Conservation (phyloP, 2,329 filamentous ascomycete species). For the Drechslera avenae region DNA sequence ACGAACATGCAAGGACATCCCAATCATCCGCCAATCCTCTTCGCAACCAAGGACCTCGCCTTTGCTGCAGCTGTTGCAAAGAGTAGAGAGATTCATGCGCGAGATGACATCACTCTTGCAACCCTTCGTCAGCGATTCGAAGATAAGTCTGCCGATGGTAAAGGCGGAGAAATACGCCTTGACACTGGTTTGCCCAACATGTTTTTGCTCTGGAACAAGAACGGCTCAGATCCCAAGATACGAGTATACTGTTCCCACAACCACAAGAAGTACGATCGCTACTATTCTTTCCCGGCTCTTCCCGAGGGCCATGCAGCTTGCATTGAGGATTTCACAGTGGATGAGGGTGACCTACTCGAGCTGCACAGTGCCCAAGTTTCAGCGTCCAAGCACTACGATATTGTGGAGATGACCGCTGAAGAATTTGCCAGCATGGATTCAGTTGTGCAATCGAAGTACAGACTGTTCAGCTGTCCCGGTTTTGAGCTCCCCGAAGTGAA, state of each 20-base stretch:
- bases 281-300: background rate
- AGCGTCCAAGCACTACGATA: constrained; percentile 40
- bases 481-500: background rate
- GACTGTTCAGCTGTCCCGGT: background rate
- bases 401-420: constrained; percentile 55
- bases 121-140: background rate
- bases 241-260: background rate
- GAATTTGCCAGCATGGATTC: constrained; percentile 51
- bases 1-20: background rate
- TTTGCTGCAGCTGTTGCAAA: background rate
- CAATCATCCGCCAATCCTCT: background rate
- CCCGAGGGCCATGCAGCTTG: background rate
- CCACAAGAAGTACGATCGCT: background rate
- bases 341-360: background rate
- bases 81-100: background rate
- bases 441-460: constrained; percentile 41
- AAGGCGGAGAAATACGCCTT: background rate
- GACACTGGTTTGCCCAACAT: background rate
- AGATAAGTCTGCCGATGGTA: background rate
- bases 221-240: background rate
- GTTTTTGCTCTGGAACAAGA: background rate
- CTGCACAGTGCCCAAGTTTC: background rate
- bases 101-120: background rate
- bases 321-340: background rate
- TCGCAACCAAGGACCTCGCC: background rate